A percentile compares a stretch with the other conserved stretches of the same genome.
These are phyloP conservation scores for Rosa chinensis DNA, from an alignment of 306 rosid species.

Conservation along the genomic window DNA sequence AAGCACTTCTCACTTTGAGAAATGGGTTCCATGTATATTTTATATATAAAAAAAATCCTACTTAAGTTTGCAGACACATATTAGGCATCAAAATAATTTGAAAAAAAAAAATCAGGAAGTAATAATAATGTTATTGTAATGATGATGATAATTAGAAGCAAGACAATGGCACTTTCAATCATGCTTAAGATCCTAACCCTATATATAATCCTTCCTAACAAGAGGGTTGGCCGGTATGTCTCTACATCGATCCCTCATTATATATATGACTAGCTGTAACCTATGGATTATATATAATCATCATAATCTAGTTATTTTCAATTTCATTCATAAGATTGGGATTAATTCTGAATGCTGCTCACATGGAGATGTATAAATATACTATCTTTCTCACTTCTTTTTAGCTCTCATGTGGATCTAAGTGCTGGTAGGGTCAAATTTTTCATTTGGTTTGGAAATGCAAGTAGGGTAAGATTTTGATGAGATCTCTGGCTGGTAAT, in stretches of 20 bases:
- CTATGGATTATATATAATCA: background rate
- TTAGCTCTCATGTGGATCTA: constrained; percentile 20
- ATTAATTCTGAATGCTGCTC: constrained; percentile 21
- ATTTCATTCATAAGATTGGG: constrained; percentile 22
- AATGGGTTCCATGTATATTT: background rate
- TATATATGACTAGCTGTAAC: background rate
- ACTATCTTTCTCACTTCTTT: background rate
- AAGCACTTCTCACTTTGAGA: constrained; percentile 2
- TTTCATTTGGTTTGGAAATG: constrained; percentile 19
- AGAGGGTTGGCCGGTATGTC: constrained; percentile 17
- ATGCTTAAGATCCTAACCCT: background rate
- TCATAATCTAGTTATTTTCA: constrained; percentile 1
- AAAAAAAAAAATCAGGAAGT: background rate
- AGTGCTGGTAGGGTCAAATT: constrained; percentile 26
- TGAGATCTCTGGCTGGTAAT: constrained; percentile 10
- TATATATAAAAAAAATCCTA: background rate
- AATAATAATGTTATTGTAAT: background rate
- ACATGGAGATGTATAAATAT: constrained; percentile 26
- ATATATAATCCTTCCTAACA: background rate
- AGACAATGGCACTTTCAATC: constrained; percentile 3
- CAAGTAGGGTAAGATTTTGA: constrained; percentile 32
- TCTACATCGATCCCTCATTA: background rate
- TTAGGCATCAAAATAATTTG: background rate
- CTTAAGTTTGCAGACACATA: background rate
- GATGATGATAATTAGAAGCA: background rate